Conservation (phyloP, 2,329 filamentous ascomycete genomes). For the Pyricularia pennisetigena region DNA sequence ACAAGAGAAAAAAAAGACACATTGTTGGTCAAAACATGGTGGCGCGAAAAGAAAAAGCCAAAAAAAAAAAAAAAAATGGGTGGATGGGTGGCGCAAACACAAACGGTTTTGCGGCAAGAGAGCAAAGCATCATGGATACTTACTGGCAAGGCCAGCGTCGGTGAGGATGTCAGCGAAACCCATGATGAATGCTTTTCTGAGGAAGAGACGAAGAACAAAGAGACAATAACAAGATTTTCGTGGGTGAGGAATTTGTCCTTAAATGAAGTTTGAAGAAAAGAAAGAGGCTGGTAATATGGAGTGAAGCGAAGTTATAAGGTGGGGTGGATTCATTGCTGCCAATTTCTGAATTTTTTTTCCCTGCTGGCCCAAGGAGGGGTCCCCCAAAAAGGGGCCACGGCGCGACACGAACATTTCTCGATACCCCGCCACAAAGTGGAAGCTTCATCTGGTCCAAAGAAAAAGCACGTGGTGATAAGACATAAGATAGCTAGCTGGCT, state of each 20-base stretch:
- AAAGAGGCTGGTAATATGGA: neutral
- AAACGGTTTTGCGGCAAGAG: neutral
- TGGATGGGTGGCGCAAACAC: neutral
- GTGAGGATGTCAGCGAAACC: constrained; percentile 19
- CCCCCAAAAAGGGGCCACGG: neutral
- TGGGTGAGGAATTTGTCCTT: neutral
- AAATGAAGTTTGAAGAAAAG: neutral
- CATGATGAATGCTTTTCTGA: constrained; percentile 11
- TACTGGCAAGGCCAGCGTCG: constrained; percentile 17
- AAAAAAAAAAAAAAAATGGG: neutral
- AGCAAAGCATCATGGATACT: constrained; percentile 8
- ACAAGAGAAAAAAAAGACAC: constrained; percentile 2
- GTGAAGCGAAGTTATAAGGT: constrained; percentile 4
- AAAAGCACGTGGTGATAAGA: neutral
- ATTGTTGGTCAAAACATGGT: neutral
- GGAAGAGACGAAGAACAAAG: constrained; percentile 3
- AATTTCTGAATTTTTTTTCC: neutral
- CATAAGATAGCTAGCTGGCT: neutral
- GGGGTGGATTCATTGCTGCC: constrained; percentile 2
- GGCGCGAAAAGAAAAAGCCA: neutral
- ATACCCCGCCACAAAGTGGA: neutral
- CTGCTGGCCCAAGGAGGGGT: neutral
- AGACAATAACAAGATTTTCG: neutral
- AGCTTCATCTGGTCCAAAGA: neutral
- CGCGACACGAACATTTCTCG: neutral